These are phyloP conservation scores for Ophiostoma populinum DNA, from an alignment of 2,329 filamentous ascomycete species.

Conservation along the genomic window DNA sequence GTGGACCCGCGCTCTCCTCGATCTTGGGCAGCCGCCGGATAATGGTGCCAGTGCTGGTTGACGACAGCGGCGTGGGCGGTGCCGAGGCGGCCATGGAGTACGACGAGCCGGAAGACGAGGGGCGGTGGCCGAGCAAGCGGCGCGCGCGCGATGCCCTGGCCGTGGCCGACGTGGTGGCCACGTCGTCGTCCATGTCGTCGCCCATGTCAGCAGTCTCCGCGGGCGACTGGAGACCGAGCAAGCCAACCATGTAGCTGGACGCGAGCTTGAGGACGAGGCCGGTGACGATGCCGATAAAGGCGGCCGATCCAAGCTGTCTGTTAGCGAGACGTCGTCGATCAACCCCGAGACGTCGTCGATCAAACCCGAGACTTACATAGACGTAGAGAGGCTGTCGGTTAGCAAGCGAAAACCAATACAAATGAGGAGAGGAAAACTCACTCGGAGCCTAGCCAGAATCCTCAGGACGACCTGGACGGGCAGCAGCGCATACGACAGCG, in stretches of 20 bases:
- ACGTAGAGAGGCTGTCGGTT: constrained; percentile 23
- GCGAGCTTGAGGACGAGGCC: constrained; percentile 42
- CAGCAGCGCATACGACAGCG: constrained; percentile 15
- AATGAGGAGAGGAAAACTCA: constrained; percentile 13
- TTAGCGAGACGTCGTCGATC: too few relatives aligned
- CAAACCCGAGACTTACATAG: constrained; percentile 20
- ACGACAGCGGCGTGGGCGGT: background rate
- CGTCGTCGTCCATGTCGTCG: too few relatives aligned
- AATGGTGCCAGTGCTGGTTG: background rate
- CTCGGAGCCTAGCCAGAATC: constrained; percentile 18
- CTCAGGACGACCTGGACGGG: constrained; percentile 16
- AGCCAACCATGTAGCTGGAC: constrained; percentile 35
- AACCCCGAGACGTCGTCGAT: background rate
- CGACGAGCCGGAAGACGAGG: too few relatives aligned
- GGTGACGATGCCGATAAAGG: constrained; percentile 45
- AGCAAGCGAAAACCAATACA: constrained; percentile 1
- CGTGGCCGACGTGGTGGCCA: too few relatives aligned
- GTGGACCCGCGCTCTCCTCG: background rate
- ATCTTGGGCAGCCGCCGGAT: background rate
- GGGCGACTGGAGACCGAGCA: constrained; percentile 27
- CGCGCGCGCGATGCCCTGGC: too few relatives aligned
- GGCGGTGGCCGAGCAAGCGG: too few relatives aligned
- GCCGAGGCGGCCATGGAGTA: too few relatives aligned
- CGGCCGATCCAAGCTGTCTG: constrained; percentile 38
- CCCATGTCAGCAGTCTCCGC: too few relatives aligned